Conservation (phyloP, 768 basidiomycete species). For the Calocybe indica region DNA sequence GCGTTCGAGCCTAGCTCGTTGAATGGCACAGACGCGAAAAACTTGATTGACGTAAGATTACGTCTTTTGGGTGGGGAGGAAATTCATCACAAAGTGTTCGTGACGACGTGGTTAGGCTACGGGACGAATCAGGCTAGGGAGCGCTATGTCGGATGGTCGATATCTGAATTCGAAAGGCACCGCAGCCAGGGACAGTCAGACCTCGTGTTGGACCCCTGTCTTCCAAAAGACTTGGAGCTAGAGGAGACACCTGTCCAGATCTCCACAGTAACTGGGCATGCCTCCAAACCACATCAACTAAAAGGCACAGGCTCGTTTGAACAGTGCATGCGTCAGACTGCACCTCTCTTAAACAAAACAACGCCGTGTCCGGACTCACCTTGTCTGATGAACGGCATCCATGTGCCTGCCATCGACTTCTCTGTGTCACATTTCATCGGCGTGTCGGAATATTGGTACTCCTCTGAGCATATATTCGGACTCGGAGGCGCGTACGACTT, state of each 20-base stretch:
- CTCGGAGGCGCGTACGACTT: conserved; percentile 95
- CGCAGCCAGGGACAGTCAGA: conserved; percentile 22
- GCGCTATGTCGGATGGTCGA: conserved; percentile 72
- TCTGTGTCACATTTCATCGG: conserved; percentile 92
- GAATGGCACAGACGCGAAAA: conserved; percentile 45
- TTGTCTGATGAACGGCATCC: conserved; percentile 92
- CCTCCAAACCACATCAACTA: conserved; percentile 52
- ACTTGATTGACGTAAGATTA: conserved; percentile 75
- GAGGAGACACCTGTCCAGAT: conserved; percentile 47
- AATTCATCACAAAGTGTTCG: conserved; percentile 89
- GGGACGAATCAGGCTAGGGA: conserved; percentile 97
- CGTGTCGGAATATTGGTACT: conserved; percentile 99
- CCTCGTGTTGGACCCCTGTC: conserved; percentile 79
- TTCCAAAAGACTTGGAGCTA: conserved; percentile 70
- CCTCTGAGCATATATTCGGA: conserved; percentile 93
- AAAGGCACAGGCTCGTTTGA: conserved; percentile 89
- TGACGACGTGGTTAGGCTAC: conserved; percentile 98
- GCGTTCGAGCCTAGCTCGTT: conserved; percentile 86
- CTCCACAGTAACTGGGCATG: conserved; percentile 32
- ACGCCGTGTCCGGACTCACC: conserved; percentile 78
- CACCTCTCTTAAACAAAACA: conserved; percentile 78
- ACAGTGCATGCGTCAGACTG: conserved; percentile 66
- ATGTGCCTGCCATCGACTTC: conserved; percentile 94
- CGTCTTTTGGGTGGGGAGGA: conserved; percentile 80
- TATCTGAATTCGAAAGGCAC: conserved; percentile 49